These are phyloP conservation scores for Adansonia grandidieri DNA, from an alignment of 441 rosid species.

Conservation along the genomic window DNA sequence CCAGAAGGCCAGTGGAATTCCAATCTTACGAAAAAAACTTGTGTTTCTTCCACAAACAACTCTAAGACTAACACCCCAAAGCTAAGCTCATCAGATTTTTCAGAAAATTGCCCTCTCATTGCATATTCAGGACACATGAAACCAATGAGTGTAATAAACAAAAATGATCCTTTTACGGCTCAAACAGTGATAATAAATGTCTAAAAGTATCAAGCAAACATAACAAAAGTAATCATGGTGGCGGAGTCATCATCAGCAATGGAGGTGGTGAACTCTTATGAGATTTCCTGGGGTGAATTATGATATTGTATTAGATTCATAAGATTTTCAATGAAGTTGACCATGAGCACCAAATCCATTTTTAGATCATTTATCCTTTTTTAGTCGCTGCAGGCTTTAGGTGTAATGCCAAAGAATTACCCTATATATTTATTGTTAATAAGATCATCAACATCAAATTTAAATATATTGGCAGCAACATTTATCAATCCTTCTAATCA, in stretches of 20 bases:
- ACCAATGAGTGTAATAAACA: slow-evolving; percentile 43
- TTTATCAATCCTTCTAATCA: neutral
- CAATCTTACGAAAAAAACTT: slow-evolving; percentile 40
- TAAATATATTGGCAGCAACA: neutral
- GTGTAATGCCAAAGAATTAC: no score
- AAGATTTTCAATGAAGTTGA: no score
- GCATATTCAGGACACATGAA: slow-evolving; percentile 68
- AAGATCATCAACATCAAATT: no score
- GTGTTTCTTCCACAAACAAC: slow-evolving; percentile 59
- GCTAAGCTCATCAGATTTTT: slow-evolving; percentile 68
- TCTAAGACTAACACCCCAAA: slow-evolving; percentile 60
- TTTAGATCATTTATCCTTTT: no score
- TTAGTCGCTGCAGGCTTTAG: no score
- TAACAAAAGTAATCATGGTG: no score
- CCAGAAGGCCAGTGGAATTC: slow-evolving; percentile 44
- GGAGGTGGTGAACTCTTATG: slow-evolving; percentile 20
- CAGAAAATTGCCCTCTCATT: slow-evolving; percentile 53
- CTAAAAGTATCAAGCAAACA: neutral
- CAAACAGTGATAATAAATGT: neutral
- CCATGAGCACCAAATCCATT: no score
- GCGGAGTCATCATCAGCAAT: no score
- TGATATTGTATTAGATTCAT: no score
- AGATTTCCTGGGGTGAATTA: no score
- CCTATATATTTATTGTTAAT: no score
- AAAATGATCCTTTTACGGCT: neutral